phyloP scores from a whole-genome alignment of 805 yeast species.

The Dipodascus albidus region DNA sequence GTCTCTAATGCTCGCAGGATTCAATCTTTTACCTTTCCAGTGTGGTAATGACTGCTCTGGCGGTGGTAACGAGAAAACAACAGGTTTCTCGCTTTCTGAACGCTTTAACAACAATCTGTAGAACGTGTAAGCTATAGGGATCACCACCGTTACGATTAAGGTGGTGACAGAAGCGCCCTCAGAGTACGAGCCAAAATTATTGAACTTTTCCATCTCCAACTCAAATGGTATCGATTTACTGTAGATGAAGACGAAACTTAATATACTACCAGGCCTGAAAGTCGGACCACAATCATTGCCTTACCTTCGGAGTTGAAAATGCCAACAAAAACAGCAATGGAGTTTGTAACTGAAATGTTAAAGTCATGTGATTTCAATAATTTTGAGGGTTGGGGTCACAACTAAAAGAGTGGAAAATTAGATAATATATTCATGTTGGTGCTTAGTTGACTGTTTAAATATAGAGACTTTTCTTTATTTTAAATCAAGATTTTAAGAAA shows the following conservation, averaged over 20 bases:
- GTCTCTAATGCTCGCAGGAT: slow-evolving; percentile 46
- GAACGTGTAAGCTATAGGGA: neutral
- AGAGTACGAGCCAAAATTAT: neutral
- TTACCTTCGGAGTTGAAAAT: too few species aligned
- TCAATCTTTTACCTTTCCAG: slow-evolving; percentile 81
- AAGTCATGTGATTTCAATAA: too few species aligned
- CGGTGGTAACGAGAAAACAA: slow-evolving; percentile 31
- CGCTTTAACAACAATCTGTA: neutral
- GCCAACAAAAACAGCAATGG: too few species aligned
- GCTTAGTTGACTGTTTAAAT: too few species aligned
- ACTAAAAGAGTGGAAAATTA: too few species aligned
- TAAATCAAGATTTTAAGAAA: too few species aligned
- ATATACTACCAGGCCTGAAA: neutral
- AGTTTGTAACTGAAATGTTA: too few species aligned
- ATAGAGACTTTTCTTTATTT: too few species aligned
- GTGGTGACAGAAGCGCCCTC: neutral
- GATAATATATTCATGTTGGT: too few species aligned
- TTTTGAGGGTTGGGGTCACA: too few species aligned
- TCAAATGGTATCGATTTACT: too few species aligned
- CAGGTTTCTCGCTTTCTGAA: neutral
- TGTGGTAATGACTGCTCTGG: slow-evolving; percentile 78
- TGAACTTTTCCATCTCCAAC: neutral
- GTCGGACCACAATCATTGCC: neutral
- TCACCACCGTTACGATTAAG: neutral
- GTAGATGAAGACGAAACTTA: too few species aligned